Conservation (phyloP, 169 alveolate genomes). For the Neospora caninum region DNA sequence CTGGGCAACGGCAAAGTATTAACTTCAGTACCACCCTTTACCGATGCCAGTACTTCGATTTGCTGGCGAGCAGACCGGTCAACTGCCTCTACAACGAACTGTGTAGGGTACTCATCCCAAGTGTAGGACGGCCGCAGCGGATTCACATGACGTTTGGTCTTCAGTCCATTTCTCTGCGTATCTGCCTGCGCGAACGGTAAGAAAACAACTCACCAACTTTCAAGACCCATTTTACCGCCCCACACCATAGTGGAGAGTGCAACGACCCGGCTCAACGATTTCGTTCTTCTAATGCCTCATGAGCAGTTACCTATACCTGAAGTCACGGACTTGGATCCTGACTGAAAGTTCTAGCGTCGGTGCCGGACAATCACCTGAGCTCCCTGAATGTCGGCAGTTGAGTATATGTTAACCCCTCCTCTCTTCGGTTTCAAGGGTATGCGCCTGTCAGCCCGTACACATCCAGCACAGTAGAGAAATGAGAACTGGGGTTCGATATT, state of each 20-base stretch:
- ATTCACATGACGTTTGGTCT: constrained; percentile 32
- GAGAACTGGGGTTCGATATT: too few species aligned
- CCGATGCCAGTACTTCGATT: not conserved
- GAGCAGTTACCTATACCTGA: not conserved
- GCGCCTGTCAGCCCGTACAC: not conserved
- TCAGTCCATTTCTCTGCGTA: constrained; percentile 15
- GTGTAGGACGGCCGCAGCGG: constrained; percentile 24
- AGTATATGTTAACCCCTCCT: not conserved
- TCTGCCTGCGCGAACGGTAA: not conserved
- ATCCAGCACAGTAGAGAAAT: not conserved
- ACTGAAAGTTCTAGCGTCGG: not conserved
- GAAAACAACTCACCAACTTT: not conserved
- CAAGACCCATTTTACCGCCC: too few species aligned
- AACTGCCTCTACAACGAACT: not conserved
- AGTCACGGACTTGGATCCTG: not conserved
- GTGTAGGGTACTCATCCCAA: not conserved
- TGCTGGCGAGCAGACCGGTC: not conserved
- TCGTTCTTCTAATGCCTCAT: too few species aligned
- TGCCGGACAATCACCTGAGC: constrained; percentile 2
- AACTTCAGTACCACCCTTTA: too few species aligned
- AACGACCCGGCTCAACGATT: too few species aligned
- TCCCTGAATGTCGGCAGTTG: constrained; percentile 37
- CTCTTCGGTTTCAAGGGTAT: not conserved
- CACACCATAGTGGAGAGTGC: too few species aligned
- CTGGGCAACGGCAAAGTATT: too few species aligned